phyloP scores from a whole-genome alignment of 2,329 filamentous ascomycete genomes.

The Ascochyta clinopodiicola region DNA sequence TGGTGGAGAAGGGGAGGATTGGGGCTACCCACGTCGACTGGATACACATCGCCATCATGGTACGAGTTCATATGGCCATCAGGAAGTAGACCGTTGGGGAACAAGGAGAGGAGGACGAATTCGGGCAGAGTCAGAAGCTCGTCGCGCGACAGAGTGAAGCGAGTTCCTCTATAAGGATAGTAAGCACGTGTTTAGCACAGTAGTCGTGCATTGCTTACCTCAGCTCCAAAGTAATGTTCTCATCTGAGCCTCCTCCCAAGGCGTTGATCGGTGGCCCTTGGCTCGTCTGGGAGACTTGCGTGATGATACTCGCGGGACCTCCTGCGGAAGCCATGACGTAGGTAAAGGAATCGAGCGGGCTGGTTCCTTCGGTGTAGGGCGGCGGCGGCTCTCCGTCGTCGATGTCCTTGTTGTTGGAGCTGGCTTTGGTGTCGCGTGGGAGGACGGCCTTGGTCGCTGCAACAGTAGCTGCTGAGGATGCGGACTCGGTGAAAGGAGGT shows the following conservation, averaged over 20 bases:
- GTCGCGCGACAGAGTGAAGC: constrained; percentile 92
- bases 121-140: constrained; percentile 95
- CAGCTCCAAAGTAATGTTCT: constrained; percentile 93
- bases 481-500: constrained; percentile 58
- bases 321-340: constrained; percentile 98
- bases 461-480: constrained; percentile 52
- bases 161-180: constrained; percentile 71
- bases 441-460: constrained; percentile 61
- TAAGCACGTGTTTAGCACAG: constrained; percentile 20
- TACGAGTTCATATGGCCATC: constrained; percentile 95
- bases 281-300: constrained; percentile 84
- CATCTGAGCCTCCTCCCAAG: constrained; percentile 80
- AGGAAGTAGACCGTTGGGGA: constrained; percentile 96
- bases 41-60: constrained; percentile 90
- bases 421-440: constrained; percentile 84
- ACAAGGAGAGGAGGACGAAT: constrained; percentile 96
- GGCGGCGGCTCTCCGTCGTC: constrained; percentile 92
- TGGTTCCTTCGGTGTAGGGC: constrained; percentile 93
- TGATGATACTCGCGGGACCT: constrained; percentile 97
- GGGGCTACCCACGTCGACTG: constrained; percentile 84
- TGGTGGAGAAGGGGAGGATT: constrained; percentile 38
- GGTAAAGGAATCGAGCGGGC: constrained; percentile 88
- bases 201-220: constrained; percentile 64
- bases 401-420: constrained; percentile 72
- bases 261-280: constrained; percentile 86